A percentile compares a stretch with the other conserved stretches of the same genome.
Conservation (phyloP, 140 eudicot species). For the Oenanthe javanica region DNA sequence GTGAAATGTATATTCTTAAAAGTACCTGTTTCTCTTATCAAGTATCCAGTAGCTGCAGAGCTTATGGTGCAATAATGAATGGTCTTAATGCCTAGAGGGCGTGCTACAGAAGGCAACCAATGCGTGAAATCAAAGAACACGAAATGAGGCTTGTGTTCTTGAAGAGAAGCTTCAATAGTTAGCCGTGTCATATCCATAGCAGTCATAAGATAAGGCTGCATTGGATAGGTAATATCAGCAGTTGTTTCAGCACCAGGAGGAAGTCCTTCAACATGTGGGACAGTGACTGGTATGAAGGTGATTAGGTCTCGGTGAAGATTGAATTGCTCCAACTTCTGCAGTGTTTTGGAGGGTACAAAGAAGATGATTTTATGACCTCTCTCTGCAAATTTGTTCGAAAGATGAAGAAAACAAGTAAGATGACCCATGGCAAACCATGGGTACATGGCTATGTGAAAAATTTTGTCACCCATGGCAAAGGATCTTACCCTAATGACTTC, state of each 20-base stretch:
- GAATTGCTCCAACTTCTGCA: constrained; percentile 28
- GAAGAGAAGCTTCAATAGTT: constrained; percentile 14
- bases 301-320: constrained; percentile 38
- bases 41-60: constrained; percentile 21
- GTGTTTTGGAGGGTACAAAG: constrained; percentile 37
- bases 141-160: constrained; percentile 17
- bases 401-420: constrained; percentile 37
- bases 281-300: constrained; percentile 28
- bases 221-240: constrained; percentile 28
- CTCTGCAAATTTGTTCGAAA: constrained; percentile 43
- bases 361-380: constrained; percentile 20
- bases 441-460: neutral
- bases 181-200: constrained; percentile 43
- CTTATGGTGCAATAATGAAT: constrained; percentile 24
- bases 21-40: constrained; percentile 1
- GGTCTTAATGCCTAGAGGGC: constrained; percentile 15
- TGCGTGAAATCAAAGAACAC: constrained; percentile 32
- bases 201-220: constrained; percentile 26
- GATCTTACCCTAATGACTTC: neutral
- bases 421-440: constrained; percentile 49
- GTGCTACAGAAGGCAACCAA: constrained; percentile 25
- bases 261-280: constrained; percentile 46
- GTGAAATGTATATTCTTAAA: neutral
- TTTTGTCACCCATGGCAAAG: neutral
- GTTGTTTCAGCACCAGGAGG: constrained; percentile 48